Evolutionary conservation across 164 flowering plant species (phyloP), one percentile per base, ranked within the genome.

Genomic region (Chimonanthus salicifolius): DNA sequence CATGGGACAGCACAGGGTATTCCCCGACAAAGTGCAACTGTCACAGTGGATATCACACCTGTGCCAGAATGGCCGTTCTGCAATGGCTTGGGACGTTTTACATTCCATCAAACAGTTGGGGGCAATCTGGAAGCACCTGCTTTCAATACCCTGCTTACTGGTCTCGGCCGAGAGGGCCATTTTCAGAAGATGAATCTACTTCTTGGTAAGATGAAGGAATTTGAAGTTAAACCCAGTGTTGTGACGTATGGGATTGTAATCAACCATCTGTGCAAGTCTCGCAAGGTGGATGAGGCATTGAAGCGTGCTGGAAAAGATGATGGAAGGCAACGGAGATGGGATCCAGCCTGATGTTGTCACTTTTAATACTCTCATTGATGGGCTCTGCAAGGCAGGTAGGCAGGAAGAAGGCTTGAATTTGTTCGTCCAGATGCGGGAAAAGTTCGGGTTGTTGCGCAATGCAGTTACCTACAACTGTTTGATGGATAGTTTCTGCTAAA

Each of bases 311-410:
- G 79, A 85, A 48, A 81, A 80, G 67, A 83, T 92, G 88, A 78
- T 16, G 8, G 33, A 33, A 33, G 78, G 65, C 45, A 85, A 78
- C 18, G 72, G 16, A 54, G 85, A 73, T 4, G 69, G 78, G 68
- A 49, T 71, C 4, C 75, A 82, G 64, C 92, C 95, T 0, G 95
- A 94, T 83, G 77, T 78, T 49, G 69, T 91, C 46, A 83, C 77
- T 47, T 90, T 83, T 72, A 94, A 92, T 69, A 87, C 92, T 63
- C 44, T 92, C 58, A 84, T 92, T 73, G 90, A 89, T 78, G 99
- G 97, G 33, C 83, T 91, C n/a, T 92, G 99, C 80, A 91, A 87
- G 76, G 88, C 84, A 58, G 99, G 97, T 63, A 85, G 94, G 77
- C 86, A 74, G 21, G 91, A 86, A 50, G 94, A 94, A 80, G 97